phyloP scores from a whole-genome alignment of 768 basidiomycete species.

The Grammothele lineata region DNA sequence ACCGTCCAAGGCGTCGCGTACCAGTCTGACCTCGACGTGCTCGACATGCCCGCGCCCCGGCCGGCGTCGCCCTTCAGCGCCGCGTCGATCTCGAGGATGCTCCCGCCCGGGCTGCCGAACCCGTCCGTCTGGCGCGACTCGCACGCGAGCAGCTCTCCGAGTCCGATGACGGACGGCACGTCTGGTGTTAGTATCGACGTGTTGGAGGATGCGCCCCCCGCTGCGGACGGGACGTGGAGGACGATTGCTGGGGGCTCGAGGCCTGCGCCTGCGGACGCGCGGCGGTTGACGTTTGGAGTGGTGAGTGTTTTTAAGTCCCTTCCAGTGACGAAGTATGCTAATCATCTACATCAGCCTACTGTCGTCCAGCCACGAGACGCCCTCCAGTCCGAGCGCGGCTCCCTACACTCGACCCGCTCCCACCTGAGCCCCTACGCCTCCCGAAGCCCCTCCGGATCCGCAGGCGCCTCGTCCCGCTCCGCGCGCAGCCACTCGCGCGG shows the following conservation, averaged over 20 bases:
- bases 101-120: conserved; percentile 37
- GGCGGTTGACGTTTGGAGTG: conserved; percentile 58
- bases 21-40: conserved; percentile 35
- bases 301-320: conserved; percentile 39
- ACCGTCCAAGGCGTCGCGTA: conserved; percentile 2
- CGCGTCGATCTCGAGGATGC: conserved; percentile 14
- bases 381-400: conserved; percentile 56
- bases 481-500: conserved; percentile 46
- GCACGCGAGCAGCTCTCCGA: conserved; percentile 14
- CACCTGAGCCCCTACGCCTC: conserved; percentile 42
- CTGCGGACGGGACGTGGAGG: conserved; percentile 58
- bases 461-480: conserved; percentile 42
- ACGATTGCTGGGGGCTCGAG: conserved; percentile 40
- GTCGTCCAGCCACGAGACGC: conserved; percentile 38
- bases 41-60: conserved; percentile 56
- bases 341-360: conserved; percentile 32
- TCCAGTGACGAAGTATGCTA: neutral
- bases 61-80: conserved; percentile 50
- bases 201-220: conserved; percentile 67
- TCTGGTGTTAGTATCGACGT: conserved; percentile 47
- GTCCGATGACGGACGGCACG: conserved; percentile 13
- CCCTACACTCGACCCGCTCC: conserved; percentile 60
- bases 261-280: conserved; percentile 19
- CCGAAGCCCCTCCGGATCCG: conserved; percentile 43
- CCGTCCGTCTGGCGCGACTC: conserved; percentile 33